Conservation (phyloP, 2,329 filamentous ascomycete genomes). For the Drechslerella coelobrocha region DNA sequence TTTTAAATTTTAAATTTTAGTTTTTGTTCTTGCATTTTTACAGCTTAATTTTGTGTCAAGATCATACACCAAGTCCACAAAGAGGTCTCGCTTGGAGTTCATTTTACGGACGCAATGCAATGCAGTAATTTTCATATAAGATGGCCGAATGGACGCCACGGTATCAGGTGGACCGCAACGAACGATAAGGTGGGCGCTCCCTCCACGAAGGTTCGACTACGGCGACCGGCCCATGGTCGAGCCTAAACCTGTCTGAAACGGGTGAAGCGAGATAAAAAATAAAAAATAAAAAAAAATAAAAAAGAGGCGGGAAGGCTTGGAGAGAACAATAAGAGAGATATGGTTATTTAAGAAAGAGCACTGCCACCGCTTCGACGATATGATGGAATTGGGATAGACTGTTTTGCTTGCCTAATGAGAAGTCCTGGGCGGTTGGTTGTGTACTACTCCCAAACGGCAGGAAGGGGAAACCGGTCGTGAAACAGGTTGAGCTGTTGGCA, state of each 20-base stretch:
- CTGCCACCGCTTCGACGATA: constrained; percentile 49
- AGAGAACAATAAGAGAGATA: constrained; percentile 11
- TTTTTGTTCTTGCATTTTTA: too few relatives aligned
- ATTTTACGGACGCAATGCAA: neutral
- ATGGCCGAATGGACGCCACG: neutral
- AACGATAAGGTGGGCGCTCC: constrained; percentile 35
- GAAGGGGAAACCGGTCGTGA: constrained; percentile 14
- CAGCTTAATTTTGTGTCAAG: too few relatives aligned
- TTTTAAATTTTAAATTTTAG: neutral
- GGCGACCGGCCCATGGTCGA: constrained; percentile 3
- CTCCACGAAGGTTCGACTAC: constrained; percentile 15
- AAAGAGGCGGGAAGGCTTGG: neutral
- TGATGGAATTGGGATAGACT: too few relatives aligned
- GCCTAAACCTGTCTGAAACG: constrained; percentile 1
- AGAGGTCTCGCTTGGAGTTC: neutral
- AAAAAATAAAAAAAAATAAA: neutral
- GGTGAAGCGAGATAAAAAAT: neutral
- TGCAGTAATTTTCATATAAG: neutral
- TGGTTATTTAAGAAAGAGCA: constrained; percentile 24
- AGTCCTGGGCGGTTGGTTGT: too few relatives aligned
- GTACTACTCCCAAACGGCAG: constrained; percentile 21
- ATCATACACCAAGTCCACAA: neutral
- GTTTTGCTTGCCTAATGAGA: neutral
- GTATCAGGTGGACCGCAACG: constrained; percentile 6
- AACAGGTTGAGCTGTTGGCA: neutral